These are phyloP conservation scores for Paxillus involutus DNA, from an alignment of 768 basidiomycete genomes.

Conservation along the genomic window DNA sequence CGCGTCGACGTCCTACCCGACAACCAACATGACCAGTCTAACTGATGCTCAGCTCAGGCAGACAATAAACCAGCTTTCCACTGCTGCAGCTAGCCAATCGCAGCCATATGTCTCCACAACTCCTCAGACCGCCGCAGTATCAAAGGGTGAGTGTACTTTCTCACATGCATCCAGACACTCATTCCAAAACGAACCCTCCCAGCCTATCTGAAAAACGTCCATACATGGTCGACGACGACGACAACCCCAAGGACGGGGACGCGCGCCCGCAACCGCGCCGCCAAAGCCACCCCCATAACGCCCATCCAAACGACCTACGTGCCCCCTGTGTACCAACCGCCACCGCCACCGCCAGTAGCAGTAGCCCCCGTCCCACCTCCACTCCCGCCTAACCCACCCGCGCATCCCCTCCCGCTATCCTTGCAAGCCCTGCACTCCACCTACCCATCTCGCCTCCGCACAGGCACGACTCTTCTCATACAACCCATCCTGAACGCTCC, in stretches of 20 bases:
- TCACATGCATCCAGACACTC: background rate
- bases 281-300: slow-evolving; percentile 41
- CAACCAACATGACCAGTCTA: slow-evolving; percentile 42
- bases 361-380: slow-evolving; percentile 25
- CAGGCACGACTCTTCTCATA: slow-evolving; percentile 86
- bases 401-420: slow-evolving; percentile 55
- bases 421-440: slow-evolving; percentile 78
- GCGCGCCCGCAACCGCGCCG: slow-evolving; percentile 39
- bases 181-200: slow-evolving; percentile 22
- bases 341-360: slow-evolving; percentile 32
- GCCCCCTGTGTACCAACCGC: slow-evolving; percentile 38
- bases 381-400: slow-evolving; percentile 47
- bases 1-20: slow-evolving; percentile 31
- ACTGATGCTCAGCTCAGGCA: slow-evolving; percentile 64
- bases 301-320: slow-evolving; percentile 33
- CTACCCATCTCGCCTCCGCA: slow-evolving; percentile 87
- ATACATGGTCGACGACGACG: slow-evolving; percentile 63
- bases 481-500: slow-evolving; percentile 70
- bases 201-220: slow-evolving; percentile 70
- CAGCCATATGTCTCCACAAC: slow-evolving; percentile 33
- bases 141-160: slow-evolving; percentile 24
- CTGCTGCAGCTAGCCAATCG: slow-evolving; percentile 37
- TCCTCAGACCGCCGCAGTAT: slow-evolving; percentile 23
- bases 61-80: slow-evolving; percentile 54
- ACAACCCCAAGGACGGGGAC: slow-evolving; percentile 44